A percentile compares a stretch with the other conserved stretches of the same genome.
These are phyloP conservation scores for Populus ilicifolia DNA, from an alignment of 345 rosid species.

Conservation along the genomic window DNA sequence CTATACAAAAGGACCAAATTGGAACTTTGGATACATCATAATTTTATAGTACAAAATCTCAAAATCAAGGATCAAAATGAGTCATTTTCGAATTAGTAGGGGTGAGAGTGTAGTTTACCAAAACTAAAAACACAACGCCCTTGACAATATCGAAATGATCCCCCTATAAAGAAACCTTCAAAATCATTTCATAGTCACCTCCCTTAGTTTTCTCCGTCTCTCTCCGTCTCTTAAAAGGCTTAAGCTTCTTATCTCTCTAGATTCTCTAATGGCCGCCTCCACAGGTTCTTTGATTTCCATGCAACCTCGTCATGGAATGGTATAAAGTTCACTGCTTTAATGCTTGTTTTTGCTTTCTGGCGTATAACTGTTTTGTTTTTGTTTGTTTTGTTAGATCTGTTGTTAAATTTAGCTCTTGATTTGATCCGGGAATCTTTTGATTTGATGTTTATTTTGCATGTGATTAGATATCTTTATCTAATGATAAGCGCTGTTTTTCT, in stretches of 20 bases:
- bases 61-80: neutral
- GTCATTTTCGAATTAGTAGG: neutral
- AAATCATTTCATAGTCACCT: neutral
- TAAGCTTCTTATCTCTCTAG: neutral
- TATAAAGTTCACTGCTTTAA: neutral
- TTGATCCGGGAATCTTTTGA: slow-evolving; percentile 6
- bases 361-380: neutral
- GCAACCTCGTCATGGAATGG: slow-evolving; percentile 17
- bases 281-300: slow-evolving; percentile 23
- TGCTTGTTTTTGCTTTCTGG: neutral
- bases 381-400: slow-evolving; percentile 9
- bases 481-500: neutral
- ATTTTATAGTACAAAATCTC: neutral
- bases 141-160: neutral
- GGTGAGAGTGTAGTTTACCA: neutral
- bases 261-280: slow-evolving; percentile 24
- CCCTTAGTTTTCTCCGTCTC: slow-evolving; percentile 21
- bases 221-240: neutral
- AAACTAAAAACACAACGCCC: neutral
- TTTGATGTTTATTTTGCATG: neutral
- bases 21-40: neutral
- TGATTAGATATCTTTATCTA: neutral
- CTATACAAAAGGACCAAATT: no score
- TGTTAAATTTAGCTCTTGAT: neutral
- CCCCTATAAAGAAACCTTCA: slow-evolving; percentile 8